Evolutionary conservation across 2,329 filamentous ascomycete genomes (phyloP), one percentile per base, ranked within the genome.

Genomic region (Fusarium tuaranense): DNA sequence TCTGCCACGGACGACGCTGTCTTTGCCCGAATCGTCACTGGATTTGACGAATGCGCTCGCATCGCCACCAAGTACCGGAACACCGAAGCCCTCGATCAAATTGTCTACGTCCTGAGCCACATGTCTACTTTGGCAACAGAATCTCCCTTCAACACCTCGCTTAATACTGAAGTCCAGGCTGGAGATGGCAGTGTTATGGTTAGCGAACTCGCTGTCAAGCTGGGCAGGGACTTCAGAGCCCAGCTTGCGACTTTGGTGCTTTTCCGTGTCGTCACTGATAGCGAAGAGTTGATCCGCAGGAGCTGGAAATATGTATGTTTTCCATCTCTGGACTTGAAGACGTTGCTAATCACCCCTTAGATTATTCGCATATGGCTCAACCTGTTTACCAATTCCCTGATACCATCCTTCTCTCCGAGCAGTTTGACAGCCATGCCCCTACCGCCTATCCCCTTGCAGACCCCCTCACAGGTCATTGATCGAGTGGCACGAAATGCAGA

Each of bases 161-260:
- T 99, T 32, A 99, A 99, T 80, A 98, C 97, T 0, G 97, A 98
- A 82, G 94, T 99, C 3, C 95, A 98, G 82, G 95, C 93, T 14
- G 94, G 93, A 2, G 94, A 97, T 75, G 95, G 94, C 82, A 97
- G 93, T 79, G 95, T 99, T 67, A 99, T 99, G 97, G 97, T 99
- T 76, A 98, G 96, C 81, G 96, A 98, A 86, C 91, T 98, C 73
- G 96, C 97, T 55, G 97, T 99, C 70, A 95, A 97, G 80, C 95
- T 99, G 80, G 97, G 97, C 46, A 90, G 96, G 75, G 95, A 99
- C 82, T 96, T 97, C 83, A 93, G 95, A 80, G 96, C 96, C 41
- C 96, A 99, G 81, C 87, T 99, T 65, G 96, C 97, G 8, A 98
- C 95, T 9, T 91, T 98, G 63, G 94, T 99, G n/a, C 87, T 99